phyloP scores from a whole-genome alignment of 352 stramenopile species.

The Thraustochytrium striatum region DNA sequence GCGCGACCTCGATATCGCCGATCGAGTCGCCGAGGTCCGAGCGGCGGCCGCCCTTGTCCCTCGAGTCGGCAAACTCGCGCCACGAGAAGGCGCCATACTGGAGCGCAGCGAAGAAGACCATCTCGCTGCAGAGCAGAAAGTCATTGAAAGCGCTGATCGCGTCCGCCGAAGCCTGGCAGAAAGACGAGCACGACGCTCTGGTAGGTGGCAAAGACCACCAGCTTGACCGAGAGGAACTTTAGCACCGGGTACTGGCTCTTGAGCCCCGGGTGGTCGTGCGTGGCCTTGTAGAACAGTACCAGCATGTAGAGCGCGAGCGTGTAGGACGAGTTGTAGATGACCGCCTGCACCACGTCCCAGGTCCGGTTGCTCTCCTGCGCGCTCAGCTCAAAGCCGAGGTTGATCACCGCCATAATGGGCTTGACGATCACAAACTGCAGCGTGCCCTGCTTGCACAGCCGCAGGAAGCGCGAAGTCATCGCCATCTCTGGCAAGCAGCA shows the following conservation, averaged over 20 bases:
- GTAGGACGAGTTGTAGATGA: slow-evolving; percentile 86
- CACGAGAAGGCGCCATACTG: slow-evolving; percentile 72
- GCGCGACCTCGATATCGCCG: slow-evolving; percentile 29
- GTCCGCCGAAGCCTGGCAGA: slow-evolving; percentile 69
- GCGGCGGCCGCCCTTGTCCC: background rate
- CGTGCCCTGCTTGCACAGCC: slow-evolving; percentile 78
- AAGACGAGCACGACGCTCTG: slow-evolving; percentile 77
- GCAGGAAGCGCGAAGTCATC: slow-evolving; percentile 70
- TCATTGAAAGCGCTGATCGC: slow-evolving; percentile 68
- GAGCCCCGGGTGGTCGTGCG: slow-evolving; percentile 58
- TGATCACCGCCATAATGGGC: slow-evolving; percentile 74
- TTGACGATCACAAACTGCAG: slow-evolving; percentile 87
- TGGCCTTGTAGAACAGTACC: slow-evolving; percentile 81
- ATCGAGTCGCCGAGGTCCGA: background rate
- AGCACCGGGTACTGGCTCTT: slow-evolving; percentile 69
- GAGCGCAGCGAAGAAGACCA: slow-evolving; percentile 73
- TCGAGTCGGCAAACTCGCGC: slow-evolving; percentile 67
- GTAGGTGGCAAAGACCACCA: slow-evolving; percentile 84
- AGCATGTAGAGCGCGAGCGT: slow-evolving; percentile 78
- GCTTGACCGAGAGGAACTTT: slow-evolving; percentile 87
- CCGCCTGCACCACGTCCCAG: slow-evolving; percentile 57
- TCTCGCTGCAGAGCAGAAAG: slow-evolving; percentile 79
- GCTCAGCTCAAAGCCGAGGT: slow-evolving; percentile 70
- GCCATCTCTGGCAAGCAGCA: slow-evolving; percentile 73
- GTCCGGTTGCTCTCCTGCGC: slow-evolving; percentile 53